Percentiles rank a stretch among this genome's conserved stretches.
These are phyloP conservation scores for Fusarium circinatum DNA, from an alignment of 2,329 filamentous ascomycete genomes.

Conservation along the genomic window DNA sequence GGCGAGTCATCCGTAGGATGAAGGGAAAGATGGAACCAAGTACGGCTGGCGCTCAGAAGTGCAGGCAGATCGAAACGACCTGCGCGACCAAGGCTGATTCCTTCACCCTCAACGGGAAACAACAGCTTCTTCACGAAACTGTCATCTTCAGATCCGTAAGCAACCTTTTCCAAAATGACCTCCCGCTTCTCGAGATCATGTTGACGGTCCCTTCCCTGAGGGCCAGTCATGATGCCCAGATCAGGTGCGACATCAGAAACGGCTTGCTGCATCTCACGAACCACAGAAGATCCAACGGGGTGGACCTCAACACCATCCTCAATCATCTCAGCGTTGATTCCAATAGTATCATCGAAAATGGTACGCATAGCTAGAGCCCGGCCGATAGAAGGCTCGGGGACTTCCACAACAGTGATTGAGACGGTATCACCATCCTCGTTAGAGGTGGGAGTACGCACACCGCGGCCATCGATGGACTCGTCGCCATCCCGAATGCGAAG, in stretches of 20 bases:
- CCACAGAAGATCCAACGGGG: slow-evolving; percentile 79
- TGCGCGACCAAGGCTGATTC: slow-evolving; percentile 80
- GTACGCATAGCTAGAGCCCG: slow-evolving; percentile 91
- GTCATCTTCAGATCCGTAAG: slow-evolving; percentile 81
- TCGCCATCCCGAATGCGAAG: slow-evolving; percentile 71
- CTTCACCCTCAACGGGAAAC: slow-evolving; percentile 80
- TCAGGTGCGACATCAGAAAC: slow-evolving; percentile 81
- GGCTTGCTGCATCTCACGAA: slow-evolving; percentile 87
- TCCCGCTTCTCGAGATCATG: slow-evolving; percentile 84
- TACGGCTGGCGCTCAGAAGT: slow-evolving; percentile 82
- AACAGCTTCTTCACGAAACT: slow-evolving; percentile 85
- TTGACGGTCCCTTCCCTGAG: slow-evolving; percentile 77
- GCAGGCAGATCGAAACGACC: slow-evolving; percentile 82
- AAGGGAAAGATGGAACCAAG: slow-evolving; percentile 93
- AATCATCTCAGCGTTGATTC: slow-evolving; percentile 98
- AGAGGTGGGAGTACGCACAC: slow-evolving; percentile 71
- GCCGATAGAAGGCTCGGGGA: slow-evolving; percentile 81
- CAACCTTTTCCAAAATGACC: slow-evolving; percentile 85
- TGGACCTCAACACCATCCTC: slow-evolving; percentile 87
- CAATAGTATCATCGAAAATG: slow-evolving; percentile 90
- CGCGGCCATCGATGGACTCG: slow-evolving; percentile 73
- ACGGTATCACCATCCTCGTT: slow-evolving; percentile 85
- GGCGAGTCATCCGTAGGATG: slow-evolving; percentile 92
- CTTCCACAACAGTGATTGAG: slow-evolving; percentile 86
- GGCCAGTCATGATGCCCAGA: slow-evolving; percentile 76